Base-by-base conservation (phyloP, 1,139 yeast species). In the Geotrichum australiense region DNA sequence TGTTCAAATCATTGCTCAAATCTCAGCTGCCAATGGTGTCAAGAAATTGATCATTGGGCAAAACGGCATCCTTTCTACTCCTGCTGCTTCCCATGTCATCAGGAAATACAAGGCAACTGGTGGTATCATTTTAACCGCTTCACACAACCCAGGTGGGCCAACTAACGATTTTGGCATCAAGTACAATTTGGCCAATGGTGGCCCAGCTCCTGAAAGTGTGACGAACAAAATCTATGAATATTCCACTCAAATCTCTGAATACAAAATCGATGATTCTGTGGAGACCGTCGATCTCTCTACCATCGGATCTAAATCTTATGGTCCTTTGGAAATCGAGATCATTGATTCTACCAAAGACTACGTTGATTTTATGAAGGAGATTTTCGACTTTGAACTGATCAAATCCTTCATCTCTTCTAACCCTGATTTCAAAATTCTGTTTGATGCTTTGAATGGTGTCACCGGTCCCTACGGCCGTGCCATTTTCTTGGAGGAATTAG, bases 101-200 rank as follows among this genome's bases (percentile, higher is more conserved):
- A 77, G 98, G 62, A 76, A 78, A 51, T 75, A 69, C 53, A 61
- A 71, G 44, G 84, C 86, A 49, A 89, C 96, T 6, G 98, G 98
- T 49, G 98, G 97, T 48, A 87, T 91, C 63, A 86, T 93, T 51
- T 71, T 91, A 58, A 91, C 98, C 16, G 98, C 98, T 3, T 83
- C 95, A 26, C 98, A 91, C 65, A 91, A 91, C 65, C 98, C 98
- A n/a, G 98, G 98, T 61, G 97, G 97, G 5, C 96, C 96, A 47
- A 66, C 73, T 27, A 78, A 85, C 50, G 98, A 91, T 61, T 75
- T 89, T 63, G 98, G 98, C 46, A 91, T 91, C 69, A 91, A 91
- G 69, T 91, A 91, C 70, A 91, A 91, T 64, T 71, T 93, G 64
- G 77, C 85, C 50, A 89, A 91, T 58, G 98, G 98, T 51, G 98